These are phyloP conservation scores for Chimonanthus praecox DNA, from an alignment of 164 flowering plant genomes.

Conservation along the genomic window DNA sequence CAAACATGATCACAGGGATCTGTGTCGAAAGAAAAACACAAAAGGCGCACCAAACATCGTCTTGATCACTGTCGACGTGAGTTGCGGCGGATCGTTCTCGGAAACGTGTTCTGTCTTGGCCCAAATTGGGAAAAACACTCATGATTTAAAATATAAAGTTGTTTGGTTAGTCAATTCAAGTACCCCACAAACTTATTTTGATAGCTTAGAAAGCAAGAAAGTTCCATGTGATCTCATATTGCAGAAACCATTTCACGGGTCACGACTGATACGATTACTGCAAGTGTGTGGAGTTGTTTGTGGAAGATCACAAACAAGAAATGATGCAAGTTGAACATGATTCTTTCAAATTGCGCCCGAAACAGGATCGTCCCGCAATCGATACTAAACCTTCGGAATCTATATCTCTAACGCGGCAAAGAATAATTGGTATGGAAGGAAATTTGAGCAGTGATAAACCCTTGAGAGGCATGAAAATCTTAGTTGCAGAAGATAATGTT, in stretches of 20 bases:
- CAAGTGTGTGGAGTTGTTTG: conserved; percentile 19
- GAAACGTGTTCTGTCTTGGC: conserved; percentile 12
- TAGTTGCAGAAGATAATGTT: conserved; percentile 52
- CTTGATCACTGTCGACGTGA: conserved; percentile 16
- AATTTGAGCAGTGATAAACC: conserved; percentile 10
- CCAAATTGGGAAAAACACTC: conserved; percentile 5
- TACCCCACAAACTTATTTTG: neutral
- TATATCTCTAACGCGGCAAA: too few species aligned
- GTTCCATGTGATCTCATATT: conserved; percentile 20
- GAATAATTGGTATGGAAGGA: neutral
- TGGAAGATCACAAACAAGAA: neutral
- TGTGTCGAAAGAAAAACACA: neutral
- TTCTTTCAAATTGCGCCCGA: neutral
- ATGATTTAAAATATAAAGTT: conserved; percentile 17
- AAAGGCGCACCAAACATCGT: conserved; percentile 5
- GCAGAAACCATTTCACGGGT: conserved; percentile 39
- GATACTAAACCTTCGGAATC: neutral
- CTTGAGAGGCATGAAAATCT: conserved; percentile 44
- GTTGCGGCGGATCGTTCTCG: conserved; percentile 3
- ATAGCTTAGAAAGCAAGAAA: neutral
- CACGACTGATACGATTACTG: conserved; percentile 23
- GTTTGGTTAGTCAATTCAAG: conserved; percentile 30
- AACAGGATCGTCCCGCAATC: neutral
- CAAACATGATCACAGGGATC: neutral
- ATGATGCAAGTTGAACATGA: neutral